Conservation (phyloP, 805 yeast genomes). For the Lachancea sp. region DNA sequence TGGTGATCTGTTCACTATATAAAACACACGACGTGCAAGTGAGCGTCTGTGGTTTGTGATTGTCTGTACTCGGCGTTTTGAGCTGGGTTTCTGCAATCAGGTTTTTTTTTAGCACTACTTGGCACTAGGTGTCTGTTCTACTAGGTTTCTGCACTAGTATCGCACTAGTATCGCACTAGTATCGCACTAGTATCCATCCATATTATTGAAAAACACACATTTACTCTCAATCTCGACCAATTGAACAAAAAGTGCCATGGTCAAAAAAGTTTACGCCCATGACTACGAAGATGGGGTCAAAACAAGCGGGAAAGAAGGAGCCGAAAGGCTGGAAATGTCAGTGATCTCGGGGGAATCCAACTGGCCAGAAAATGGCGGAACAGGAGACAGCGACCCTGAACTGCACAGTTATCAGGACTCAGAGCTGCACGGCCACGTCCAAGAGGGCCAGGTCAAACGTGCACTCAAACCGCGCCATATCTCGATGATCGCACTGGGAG, state of each 20-base stretch:
- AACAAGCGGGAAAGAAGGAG: not conserved
- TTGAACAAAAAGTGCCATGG: not conserved
- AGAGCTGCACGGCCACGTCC: slow-evolving; percentile 23
- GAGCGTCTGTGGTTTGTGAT: too few species aligned
- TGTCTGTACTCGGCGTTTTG: too few species aligned
- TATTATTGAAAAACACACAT: too few species aligned
- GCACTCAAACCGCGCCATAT: slow-evolving; percentile 57
- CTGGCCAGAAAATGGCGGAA: not conserved
- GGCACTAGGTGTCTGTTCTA: too few species aligned
- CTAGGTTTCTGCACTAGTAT: too few species aligned
- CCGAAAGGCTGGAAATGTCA: not conserved
- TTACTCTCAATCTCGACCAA: too few species aligned
- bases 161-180: too few species aligned
- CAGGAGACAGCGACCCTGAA: not conserved
- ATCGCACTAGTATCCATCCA: too few species aligned
- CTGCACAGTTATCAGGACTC: not conserved
- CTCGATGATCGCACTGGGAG: slow-evolving; percentile 68
- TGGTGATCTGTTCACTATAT: too few species aligned
- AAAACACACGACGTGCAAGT: too few species aligned
- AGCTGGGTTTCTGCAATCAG: too few species aligned
- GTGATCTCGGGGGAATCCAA: not conserved
- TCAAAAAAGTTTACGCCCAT: not conserved
- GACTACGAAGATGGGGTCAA: not conserved
- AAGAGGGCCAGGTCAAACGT: slow-evolving; percentile 44
- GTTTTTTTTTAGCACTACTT: too few species aligned